These are phyloP conservation scores for Botrytis porri DNA, from an alignment of 2,329 filamentous ascomycete species.

Conservation along the genomic window DNA sequence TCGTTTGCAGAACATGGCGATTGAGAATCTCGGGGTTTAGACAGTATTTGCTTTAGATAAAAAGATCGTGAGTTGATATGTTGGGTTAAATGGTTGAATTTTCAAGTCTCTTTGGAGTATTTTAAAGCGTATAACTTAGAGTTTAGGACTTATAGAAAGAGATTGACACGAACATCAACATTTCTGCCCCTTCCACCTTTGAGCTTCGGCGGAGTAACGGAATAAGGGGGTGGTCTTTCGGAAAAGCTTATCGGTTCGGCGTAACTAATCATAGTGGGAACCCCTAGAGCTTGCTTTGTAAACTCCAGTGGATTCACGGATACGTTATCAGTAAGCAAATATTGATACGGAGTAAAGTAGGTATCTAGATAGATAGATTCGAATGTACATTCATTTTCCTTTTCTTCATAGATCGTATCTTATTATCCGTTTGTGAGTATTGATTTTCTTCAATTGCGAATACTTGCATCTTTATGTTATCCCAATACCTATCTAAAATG, in stretches of 20 bases:
- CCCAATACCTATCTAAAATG: background rate
- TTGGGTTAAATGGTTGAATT: too few relatives aligned
- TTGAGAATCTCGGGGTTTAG: background rate
- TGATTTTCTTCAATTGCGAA: background rate
- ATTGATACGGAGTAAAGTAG: background rate
- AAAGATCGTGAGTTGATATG: background rate
- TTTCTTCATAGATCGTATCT: slow-evolving; percentile 2
- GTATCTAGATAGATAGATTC: background rate
- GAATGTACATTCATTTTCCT: background rate
- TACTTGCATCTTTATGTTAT: background rate
- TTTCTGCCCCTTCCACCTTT: background rate
- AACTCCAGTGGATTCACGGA: background rate
- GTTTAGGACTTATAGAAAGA: background rate
- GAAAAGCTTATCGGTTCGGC: background rate
- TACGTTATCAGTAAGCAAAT: slow-evolving; percentile 15
- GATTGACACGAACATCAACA: background rate
- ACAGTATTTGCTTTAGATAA: background rate
- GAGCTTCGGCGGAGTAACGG: background rate
- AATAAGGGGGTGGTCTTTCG: background rate
- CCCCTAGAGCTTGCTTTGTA: background rate
- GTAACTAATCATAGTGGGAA: background rate
- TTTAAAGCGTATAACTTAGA: background rate
- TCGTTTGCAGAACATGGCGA: background rate
- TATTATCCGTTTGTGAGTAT: background rate
- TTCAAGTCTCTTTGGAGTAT: background rate